Evolutionary conservation across 164 flowering plant genomes (phyloP).

Genomic region (Macadamia integrifolia): DNA sequence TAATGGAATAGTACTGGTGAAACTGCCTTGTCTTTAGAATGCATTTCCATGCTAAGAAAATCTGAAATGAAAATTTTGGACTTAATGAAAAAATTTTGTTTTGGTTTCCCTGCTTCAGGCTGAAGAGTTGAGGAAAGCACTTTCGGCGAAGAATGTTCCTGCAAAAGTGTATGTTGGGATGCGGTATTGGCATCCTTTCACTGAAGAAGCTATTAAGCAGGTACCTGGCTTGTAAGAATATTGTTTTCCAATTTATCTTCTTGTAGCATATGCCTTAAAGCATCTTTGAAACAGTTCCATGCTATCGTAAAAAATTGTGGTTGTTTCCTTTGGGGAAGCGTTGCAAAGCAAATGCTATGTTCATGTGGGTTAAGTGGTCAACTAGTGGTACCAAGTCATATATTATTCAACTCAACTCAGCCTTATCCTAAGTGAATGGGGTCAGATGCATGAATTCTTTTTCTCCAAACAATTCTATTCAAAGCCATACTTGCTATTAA

Average conservation of each 20-base stretch:
- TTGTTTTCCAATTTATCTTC: background rate
- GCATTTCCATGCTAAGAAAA: too few species aligned
- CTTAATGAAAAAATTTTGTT: background rate
- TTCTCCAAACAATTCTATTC: too few species aligned
- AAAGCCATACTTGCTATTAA: too few species aligned
- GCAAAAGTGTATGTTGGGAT: slow-evolving; percentile 98
- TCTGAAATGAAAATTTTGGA: background rate
- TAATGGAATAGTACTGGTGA: too few species aligned
- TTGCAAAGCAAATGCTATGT: background rate
- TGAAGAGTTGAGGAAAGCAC: slow-evolving; percentile 78
- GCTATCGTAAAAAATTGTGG: background rate
- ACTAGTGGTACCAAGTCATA: too few species aligned
- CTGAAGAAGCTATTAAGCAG: slow-evolving; percentile 94
- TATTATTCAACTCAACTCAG: too few species aligned
- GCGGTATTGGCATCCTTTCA: slow-evolving; percentile 99
- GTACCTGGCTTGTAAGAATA: slow-evolving; percentile 20
- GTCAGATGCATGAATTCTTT: too few species aligned
- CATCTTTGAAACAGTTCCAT: background rate
- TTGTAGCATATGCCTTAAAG: background rate
- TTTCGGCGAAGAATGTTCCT: slow-evolving; percentile 70
- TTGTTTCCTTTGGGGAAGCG: background rate
- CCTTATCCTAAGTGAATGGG: too few species aligned
- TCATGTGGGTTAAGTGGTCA: too few species aligned
- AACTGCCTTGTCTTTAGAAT: too few species aligned
- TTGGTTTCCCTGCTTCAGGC: slow-evolving; percentile 43